phyloP scores from a whole-genome alignment of 2,329 filamentous ascomycete genomes.

The Ceratocystis albifundus region DNA sequence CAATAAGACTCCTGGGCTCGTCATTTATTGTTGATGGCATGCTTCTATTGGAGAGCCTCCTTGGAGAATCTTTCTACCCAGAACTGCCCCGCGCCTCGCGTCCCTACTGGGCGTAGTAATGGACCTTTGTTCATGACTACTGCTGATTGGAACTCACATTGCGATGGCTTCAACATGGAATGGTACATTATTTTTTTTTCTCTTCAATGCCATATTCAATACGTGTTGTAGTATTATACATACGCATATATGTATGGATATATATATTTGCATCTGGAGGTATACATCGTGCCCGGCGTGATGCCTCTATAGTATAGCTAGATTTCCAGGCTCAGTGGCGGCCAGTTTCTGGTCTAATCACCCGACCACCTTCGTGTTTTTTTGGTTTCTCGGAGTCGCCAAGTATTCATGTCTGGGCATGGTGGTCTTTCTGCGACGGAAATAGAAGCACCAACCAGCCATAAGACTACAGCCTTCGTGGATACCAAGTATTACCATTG shows the following conservation, averaged over 20 bases:
- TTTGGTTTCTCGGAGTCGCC: neutral
- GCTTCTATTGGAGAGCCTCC: constrained; percentile 15
- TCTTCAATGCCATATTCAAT: neutral
- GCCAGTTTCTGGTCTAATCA: constrained; percentile 1
- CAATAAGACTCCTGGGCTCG: constrained; percentile 24
- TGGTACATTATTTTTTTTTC: constrained; percentile 21
- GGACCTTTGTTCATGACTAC: constrained; percentile 12
- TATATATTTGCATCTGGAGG: neutral
- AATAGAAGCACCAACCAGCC: neutral
- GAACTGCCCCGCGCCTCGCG: constrained; percentile 19
- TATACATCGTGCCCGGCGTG: too few species aligned
- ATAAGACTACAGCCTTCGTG: neutral
- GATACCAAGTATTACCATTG: neutral
- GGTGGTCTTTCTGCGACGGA: neutral
- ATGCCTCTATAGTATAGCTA: too few species aligned
- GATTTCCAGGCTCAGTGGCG: neutral
- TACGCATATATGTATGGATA: neutral
- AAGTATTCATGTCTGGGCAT: neutral
- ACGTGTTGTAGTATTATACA: neutral
- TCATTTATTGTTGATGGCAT: constrained; percentile 20
- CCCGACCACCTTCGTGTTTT: neutral
- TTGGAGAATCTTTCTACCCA: constrained; percentile 18
- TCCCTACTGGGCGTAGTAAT: constrained; percentile 6
- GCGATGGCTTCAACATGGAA: constrained; percentile 19
- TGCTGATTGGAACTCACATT: neutral